Evolutionary conservation across 2,329 filamentous ascomycete species (phyloP), one percentile per base, ranked within the genome.

Genomic region (Tympanopsis confertula): DNA sequence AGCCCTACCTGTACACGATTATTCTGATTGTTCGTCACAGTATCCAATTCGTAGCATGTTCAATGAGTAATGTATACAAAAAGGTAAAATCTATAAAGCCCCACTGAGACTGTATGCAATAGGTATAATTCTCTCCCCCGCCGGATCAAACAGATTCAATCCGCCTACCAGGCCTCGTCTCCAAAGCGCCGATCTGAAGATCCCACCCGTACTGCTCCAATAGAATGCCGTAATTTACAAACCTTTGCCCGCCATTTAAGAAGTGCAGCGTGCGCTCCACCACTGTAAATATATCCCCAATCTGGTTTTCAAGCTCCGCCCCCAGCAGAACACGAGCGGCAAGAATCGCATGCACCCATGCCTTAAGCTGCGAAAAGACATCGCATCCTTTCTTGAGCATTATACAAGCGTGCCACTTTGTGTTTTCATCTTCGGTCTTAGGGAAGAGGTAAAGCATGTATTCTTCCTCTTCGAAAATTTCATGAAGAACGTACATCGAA

Each of bases 181-280:
- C 76, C 47, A 82, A 55, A 13, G 69, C 73, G 36, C 63, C 63
- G 37, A 59, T 61, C 40, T 68, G 59, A 40, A 77, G 44, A 57
- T 81, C 68, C 78, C 78, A 82, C 2, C 75, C 76, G 7, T 7
- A 13, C 30, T 33, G 10, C 30, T 33, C 30, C 46, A 15, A 47
- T 50, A 19, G 47, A 42, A 18, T 59, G 41, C 47, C 63, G 61
- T 35, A 47, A 47, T 20, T 52, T 15, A 12, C 15, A 15, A 33
- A 49, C 49, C 5, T 47, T 46, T 5, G 56, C 49, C 32, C 58
- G 46, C 35, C 56, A 53, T 42, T 69, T 46, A 36, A 59, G 57
- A 37, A 42, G 41, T 38, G 47, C 44, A 40, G 56, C 47, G 38
- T 61, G 44, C 40, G 50, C 50, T 53, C 60, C 41, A 30, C 65